Evolutionary conservation across 2,329 filamentous ascomycete genomes (phyloP), one percentile per base, ranked within the genome.

Genomic region (Cladosporium sp.): DNA sequence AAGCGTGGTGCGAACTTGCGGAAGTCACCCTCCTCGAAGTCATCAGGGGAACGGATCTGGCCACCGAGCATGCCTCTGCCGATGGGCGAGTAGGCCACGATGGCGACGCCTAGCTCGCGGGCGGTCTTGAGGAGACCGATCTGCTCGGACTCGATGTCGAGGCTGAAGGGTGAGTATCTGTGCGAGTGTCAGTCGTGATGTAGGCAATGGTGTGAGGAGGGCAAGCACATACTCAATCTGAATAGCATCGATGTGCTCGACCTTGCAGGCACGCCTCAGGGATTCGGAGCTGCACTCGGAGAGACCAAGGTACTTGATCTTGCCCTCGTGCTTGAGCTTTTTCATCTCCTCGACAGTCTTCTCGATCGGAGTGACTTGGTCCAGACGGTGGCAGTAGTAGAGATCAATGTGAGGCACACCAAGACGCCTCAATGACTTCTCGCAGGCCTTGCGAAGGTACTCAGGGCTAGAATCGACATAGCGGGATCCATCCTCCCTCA

Each of bases 81-180:
- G 2, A 90, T 80, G 1, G 87, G 87, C 18, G 82, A 83, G 76
- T 87, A 88, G 1, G 85, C 83, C 2, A 90, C 80, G 6, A 86
- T 77, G 0, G 85, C 78, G 2, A 87, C 78, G 1, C 86, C 87
- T 2, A 90, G 82, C 71, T 88, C 85, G n/a, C 83, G 80, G 66
- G 81, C 84, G 0, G 86, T 86, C 32, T 80, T 75, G 1, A 89
- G 77, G 1, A 90, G 76, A 28, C 81, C 74, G 0, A 80, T 82
- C 49, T 79, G 74, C 0, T 78, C 73, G 4, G 77, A 81, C 72
- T 91, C 88, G 68, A 90, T 86, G 47, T 87, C 84, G 36, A 89
- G 80, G 2, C 80, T 75, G 73, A 84, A 87, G 0, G 82, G 82
- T 24, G 77, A 82, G 75, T 85, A 86, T 11, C 64, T 65, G 24